Conservation (phyloP, 345 rosid genomes). For the Populus tremula region DNA sequence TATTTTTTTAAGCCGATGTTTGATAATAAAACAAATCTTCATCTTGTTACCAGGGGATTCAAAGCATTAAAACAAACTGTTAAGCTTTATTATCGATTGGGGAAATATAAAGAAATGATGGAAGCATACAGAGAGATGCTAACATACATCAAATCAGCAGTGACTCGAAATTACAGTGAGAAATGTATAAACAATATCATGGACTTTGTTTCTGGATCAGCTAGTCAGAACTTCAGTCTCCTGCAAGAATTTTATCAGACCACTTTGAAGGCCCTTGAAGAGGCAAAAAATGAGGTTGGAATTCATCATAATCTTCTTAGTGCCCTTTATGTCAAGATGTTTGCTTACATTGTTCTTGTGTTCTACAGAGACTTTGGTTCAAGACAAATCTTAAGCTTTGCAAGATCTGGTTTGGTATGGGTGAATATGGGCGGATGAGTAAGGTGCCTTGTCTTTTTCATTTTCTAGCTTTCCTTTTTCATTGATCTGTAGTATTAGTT, state of each 20-base stretch:
- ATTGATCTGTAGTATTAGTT: neutral
- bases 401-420: constrained; percentile 97
- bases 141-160: constrained; percentile 94
- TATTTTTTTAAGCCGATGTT: neutral
- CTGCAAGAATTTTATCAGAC: constrained; percentile 93
- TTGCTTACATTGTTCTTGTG: constrained; percentile 18
- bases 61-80: constrained; percentile 97
- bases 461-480: neutral
- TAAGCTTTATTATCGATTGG: constrained; percentile 89
- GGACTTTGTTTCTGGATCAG: constrained; percentile 99
- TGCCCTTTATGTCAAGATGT: constrained; percentile 14
- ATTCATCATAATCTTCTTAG: neutral
- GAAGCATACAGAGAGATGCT: constrained; percentile 92
- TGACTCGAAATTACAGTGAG: constrained; percentile 94
- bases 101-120: constrained; percentile 91
- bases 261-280: constrained; percentile 94
- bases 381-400: constrained; percentile 97
- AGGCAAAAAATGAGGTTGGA: constrained; percentile 93
- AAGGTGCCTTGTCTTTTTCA: constrained; percentile 50
- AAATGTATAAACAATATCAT: constrained; percentile 96
- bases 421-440: constrained; percentile 95
- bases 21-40: constrained; percentile 1
- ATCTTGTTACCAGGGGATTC: constrained; percentile 69
- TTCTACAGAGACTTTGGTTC: constrained; percentile 93
- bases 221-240: constrained; percentile 88